Base-by-base conservation (phyloP, 345 rosid genomes). In the Excoecaria cochinchinensis region DNA sequence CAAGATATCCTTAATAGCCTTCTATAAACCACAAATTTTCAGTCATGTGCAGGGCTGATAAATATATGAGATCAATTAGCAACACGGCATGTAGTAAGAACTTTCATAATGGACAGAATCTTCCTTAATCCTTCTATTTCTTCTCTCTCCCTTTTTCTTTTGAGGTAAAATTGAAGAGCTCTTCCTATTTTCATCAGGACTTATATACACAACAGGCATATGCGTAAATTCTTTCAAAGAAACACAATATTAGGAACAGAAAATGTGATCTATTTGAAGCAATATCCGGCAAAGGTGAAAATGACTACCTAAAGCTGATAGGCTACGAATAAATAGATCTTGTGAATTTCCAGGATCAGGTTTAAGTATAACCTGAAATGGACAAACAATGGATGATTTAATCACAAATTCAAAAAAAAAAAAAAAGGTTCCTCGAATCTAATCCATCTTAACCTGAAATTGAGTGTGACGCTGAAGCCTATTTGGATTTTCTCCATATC, bases 311-410 rank as follows among this genome's bases (percentile, higher is more conserved):
- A 95, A 82, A 76, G 99, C 97, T 70, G 97, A 87, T 19, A 95
- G 89, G 75, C 99, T 95, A 51, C 86, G 92, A 75, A 95, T 86
- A 77, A 89, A 95, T 80, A 95, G 95, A 67, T 90, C 92, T 84
- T 92, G 99, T 8, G 99, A 91, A 83, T 92, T 91, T 76, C 97
- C 99, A 3, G 99, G 99, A 78, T 95, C 99, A 80, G 97, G 99
- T 84, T 95, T 95, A 51, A 95, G 79, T 56, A 95, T 89, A 85
- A 95, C 99, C 92, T 91, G 86, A 82, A 79, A 89, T 40, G 79
- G 74, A 60, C 42, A 36, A 61, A 64, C 19, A 47, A 55, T 10
- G 58, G 40, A 44, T 24, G 12, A 12, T 3, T 19, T 39, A 47
- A 46, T 17, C 55, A 7, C 69, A 56, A 6, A 44, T 76, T 56